Conservation (phyloP, 345 rosid genomes). For the Euphorbia lathyris region DNA sequence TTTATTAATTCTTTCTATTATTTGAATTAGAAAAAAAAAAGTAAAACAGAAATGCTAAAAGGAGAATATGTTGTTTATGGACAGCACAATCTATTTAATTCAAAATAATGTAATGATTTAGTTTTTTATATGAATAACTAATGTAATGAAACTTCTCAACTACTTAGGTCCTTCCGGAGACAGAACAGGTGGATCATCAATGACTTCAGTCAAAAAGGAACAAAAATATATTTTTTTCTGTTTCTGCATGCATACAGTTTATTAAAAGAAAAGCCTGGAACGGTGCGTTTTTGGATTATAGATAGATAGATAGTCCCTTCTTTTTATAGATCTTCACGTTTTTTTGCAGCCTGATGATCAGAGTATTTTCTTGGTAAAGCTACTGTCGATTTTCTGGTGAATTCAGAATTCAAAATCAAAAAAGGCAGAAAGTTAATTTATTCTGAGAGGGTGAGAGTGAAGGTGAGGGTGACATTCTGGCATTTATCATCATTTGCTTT, state of each 20-base stretch:
- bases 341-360: not conserved
- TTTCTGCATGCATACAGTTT: not conserved
- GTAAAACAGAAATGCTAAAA: no score
- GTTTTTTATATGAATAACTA: no score
- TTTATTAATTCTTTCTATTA: no score
- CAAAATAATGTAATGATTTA: no score
- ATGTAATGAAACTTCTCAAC: not conserved
- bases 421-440: no score
- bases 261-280: not conserved
- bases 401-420: not conserved
- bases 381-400: not conserved
- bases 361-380: not conserved
- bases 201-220: not conserved
- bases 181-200: not conserved
- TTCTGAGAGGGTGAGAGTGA: no score
- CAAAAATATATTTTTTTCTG: not conserved
- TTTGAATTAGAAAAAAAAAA: no score
- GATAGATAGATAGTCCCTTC: no score
- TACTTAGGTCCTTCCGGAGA: not conserved
- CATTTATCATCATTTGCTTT: not conserved
- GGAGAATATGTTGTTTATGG: no score
- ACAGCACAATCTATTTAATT: no score
- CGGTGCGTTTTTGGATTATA: not conserved
- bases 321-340: not conserved
- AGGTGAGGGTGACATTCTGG: not conserved